Evolutionary conservation across 106 monocot genomes (phyloP).

Genomic region (Dendrobium chrysotoxum): DNA sequence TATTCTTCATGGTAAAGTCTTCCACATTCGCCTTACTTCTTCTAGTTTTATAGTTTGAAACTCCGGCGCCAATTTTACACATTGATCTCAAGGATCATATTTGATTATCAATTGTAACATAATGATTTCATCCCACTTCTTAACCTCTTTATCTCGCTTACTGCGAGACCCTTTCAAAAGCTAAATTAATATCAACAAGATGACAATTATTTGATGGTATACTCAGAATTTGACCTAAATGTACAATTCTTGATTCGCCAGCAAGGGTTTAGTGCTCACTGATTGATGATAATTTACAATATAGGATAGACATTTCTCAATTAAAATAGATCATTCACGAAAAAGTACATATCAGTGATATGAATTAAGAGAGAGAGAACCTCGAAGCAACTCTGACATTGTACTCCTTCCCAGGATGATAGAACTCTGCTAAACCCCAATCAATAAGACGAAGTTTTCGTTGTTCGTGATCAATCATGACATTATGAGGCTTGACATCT

Average conservation of each 20-base stretch:
- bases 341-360: neutral
- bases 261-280: neutral
- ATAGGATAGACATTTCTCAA: neutral
- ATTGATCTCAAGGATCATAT: neutral
- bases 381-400: constrained; percentile 97
- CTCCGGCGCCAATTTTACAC: neutral
- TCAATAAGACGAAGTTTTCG: constrained; percentile 86
- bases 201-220: neutral
- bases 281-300: neutral
- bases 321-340: neutral
- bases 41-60: neutral
- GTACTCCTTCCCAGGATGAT: constrained; percentile 94
- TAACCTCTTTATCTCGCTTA: neutral
- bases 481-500: constrained; percentile 97
- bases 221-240: neutral
- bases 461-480: constrained; percentile 97
- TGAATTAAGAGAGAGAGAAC: constrained; percentile 17
- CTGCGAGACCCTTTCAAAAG: neutral
- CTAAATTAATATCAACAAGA: neutral
- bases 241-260: no score
- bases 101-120: neutral
- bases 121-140: neutral
- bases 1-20: neutral
- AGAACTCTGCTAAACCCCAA: constrained; percentile 97
- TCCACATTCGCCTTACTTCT: neutral